phyloP scores from a whole-genome alignment of 23 red algal species.

The Gracilariopsis chorda region DNA sequence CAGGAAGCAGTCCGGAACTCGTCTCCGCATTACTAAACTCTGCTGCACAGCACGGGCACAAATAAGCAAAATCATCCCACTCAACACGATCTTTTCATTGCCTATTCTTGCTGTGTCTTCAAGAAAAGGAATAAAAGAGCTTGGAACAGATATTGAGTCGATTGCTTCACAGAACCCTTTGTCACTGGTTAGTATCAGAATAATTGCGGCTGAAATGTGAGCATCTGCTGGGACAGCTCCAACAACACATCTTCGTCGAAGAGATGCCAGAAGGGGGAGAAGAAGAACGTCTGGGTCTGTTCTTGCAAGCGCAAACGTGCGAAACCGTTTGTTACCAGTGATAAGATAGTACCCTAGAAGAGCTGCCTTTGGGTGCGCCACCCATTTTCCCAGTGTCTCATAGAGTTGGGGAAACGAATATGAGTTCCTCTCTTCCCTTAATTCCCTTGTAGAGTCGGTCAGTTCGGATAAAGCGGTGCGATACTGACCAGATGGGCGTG shows the following conservation, averaged over 20 bases:
- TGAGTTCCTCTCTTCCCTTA: background rate
- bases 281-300: conserved; percentile 56
- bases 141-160: conserved; percentile 25
- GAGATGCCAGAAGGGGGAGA: conserved; percentile 39
- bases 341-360: conserved; percentile 50
- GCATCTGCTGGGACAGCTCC: conserved; percentile 43
- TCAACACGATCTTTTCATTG: conserved; percentile 25
- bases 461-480: conserved; percentile 24
- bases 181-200: conserved; percentile 47
- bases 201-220: conserved; percentile 34
- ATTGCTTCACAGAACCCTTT: conserved; percentile 60
- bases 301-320: conserved; percentile 41
- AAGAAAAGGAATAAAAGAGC: background rate
- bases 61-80: conserved; percentile 32
- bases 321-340: conserved; percentile 37
- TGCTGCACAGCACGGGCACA: conserved; percentile 45
- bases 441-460: background rate
- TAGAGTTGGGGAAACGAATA: conserved; percentile 48
- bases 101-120: conserved; percentile 32
- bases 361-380: conserved; percentile 43
- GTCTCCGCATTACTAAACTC: conserved; percentile 36
- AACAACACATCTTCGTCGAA: conserved; percentile 43
- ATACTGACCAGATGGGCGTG: conserved; percentile 3
- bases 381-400: conserved; percentile 37
- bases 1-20: conserved; percentile 25